Evolutionary conservation across 805 yeast species (phyloP), one percentile per base, ranked within the genome.

Genomic region (Teunomyces tritomae): DNA sequence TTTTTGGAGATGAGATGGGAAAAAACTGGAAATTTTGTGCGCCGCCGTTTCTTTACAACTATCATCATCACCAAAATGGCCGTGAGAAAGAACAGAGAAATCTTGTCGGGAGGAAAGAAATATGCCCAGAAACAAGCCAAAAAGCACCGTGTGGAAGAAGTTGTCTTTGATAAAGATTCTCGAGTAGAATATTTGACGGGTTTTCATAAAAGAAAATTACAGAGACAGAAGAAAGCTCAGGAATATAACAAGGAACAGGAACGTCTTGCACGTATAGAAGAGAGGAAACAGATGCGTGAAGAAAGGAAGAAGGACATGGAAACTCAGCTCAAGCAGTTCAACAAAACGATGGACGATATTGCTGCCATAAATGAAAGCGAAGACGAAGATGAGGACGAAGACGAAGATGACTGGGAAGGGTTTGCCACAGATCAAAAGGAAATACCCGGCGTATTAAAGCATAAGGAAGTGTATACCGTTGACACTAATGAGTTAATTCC

Each of bases 191-290:
- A 83, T 64, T 71, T 92, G 55, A 92, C 97, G 2, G 99, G 99
- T 35, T 92, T 92, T 66, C 98, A 94, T 67, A 92, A 92, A 70
- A 80, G 99, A 61, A 92, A 92, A 64, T 64, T 92, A 13, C 87
- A 87, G 60, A 79, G 98, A 64, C 87, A 87, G 68, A 91, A 89
- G 70, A 83, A 85, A 54, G 98, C 97, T 0, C 83, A 81, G 55
- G 88, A 80, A 50, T 83, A 75, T 57, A 80, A 79, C 44, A 83
- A 85, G 56, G 96, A 91, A 62, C 87, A 85, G 61, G 94, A 85
- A 4, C 76, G 91, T 48, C 70, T 80, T 53, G 83, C 82, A 2
- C 80, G 80, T 57, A 74, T 89, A 8, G 95, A 86, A 55, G 96
- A 88, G 60, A 79, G 97, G 50, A 80, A 83, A 54, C 73, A 76